Evolutionary conservation across 345 rosid genomes (phyloP).

Genomic region (Balakata baccata): DNA sequence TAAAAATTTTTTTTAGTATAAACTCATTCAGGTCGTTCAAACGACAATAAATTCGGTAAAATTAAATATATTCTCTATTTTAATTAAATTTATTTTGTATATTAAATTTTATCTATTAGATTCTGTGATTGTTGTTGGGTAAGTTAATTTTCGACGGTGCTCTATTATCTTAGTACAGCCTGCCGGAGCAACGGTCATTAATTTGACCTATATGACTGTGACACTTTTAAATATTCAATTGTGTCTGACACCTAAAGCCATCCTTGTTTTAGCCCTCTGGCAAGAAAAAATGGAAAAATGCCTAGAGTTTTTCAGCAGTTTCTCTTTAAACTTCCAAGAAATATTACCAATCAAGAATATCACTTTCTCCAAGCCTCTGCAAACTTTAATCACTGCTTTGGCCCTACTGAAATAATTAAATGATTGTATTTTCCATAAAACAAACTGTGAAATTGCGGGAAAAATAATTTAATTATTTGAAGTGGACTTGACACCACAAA

Average conservation of each 20-base stretch:
- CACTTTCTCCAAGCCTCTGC: conserved; percentile 3
- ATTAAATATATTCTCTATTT: too few species aligned
- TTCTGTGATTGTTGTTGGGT: too few species aligned
- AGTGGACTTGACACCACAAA: too few species aligned
- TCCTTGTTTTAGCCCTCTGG: not conserved
- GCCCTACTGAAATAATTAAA: not conserved
- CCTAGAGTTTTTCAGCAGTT: not conserved
- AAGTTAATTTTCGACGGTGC: too few species aligned
- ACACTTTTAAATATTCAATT: conserved; percentile 17
- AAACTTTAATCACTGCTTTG: not conserved
- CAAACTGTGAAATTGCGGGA: too few species aligned
- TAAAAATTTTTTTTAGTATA: too few species aligned
- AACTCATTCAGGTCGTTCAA: too few species aligned
- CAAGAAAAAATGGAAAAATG: not conserved
- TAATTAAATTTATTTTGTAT: too few species aligned
- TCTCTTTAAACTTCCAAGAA: conserved; percentile 4
- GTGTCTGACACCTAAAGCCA: not conserved
- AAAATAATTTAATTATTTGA: too few species aligned
- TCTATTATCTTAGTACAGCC: conserved; percentile 11
- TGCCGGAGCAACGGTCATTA: conserved; percentile 39
- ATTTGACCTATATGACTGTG: conserved; percentile 37
- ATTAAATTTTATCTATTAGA: too few species aligned
- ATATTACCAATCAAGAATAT: not conserved
- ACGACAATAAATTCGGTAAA: too few species aligned
- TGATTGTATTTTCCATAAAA: too few species aligned